These are phyloP conservation scores for Cocos nucifera DNA, from an alignment of 176 grass and related monocot genomes.

Conservation along the genomic window DNA sequence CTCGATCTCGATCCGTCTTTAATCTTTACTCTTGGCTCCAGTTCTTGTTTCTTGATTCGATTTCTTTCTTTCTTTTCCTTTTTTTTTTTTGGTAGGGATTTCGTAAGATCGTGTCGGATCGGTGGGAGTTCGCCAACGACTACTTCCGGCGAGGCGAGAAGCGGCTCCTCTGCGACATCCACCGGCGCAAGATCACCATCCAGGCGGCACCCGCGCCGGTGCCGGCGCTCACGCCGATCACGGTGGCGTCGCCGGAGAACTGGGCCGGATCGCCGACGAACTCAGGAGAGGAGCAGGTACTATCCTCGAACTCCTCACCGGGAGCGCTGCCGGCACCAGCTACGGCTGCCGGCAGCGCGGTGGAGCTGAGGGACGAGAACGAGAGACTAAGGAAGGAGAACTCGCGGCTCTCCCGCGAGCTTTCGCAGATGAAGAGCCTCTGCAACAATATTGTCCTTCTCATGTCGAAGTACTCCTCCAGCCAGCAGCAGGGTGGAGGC, in stretches of 20 bases:
- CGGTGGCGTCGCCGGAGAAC: constrained; percentile 34
- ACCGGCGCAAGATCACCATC: constrained; percentile 46
- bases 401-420: constrained; percentile 47
- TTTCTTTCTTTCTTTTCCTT: not conserved
- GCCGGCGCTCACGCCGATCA: constrained; percentile 16
- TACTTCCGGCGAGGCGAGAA: constrained; percentile 61
- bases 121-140: constrained; percentile 88
- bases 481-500: constrained; percentile 20
- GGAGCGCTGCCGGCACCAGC: constrained; percentile 14
- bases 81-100: constrained; percentile 46
- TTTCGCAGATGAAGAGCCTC: constrained; percentile 75
- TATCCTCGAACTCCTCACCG: constrained; percentile 53
- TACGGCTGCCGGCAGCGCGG: constrained; percentile 12
- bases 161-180: constrained; percentile 56
- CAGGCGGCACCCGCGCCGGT: not conserved
- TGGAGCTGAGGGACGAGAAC: constrained; percentile 53
- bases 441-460: constrained; percentile 75
- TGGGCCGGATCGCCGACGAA: constrained; percentile 30
- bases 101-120: constrained; percentile 64
- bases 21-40: not conserved
- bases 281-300: constrained; percentile 60
- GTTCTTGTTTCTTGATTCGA: too few relatives aligned
- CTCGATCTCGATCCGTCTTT: too few relatives aligned
- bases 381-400: constrained; percentile 56
- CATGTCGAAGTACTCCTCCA: constrained; percentile 58